Base-by-base conservation (phyloP, 1,139 yeast genomes). In the Debaryomyces udenii region DNA sequence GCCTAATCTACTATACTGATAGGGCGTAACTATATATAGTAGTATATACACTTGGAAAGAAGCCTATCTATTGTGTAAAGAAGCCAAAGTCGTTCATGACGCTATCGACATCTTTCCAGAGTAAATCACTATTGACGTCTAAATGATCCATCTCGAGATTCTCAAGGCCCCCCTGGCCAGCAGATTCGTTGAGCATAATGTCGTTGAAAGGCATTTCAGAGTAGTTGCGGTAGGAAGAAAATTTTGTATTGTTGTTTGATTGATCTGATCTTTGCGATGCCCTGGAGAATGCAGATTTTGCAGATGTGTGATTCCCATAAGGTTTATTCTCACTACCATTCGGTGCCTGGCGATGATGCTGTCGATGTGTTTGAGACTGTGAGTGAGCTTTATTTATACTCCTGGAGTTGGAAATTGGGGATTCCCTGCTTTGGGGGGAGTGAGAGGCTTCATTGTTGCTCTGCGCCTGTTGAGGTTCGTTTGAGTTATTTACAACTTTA, bases 71-170 rank as follows among this genome's bases (percentile, higher is more conserved):
- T 32, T 40, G 38, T 7, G 46, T 72, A 70, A 86, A 88, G 68
- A 91, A 90, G 9, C 97, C 98, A 66, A 90, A 90, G 57, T 90
- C 96, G 53, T 87, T 87, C 96, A 91, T 89, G 45, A 91, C 87
- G 40, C 87, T 74, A 50, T 89, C 96, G 18, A 91, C 95, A 56
- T 91, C 96, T 56, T 85, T 86, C 91, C 96, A 89, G 10, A 89
- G 76, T 53, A 83, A 64, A 44, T 86, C 96, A 27, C 83, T 80
- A 43, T 62, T 65, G 45, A 66, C 52, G 39, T 70, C 76, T 40
- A 70, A 57, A 13, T 56, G 51, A 38, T 60, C 67, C 41, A 65
- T 48, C 38, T 68, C 74, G 34, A 69, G 53, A 39, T 57, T 63
- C 33, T 63, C 69, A 26, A 66, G 49, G 17, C 66, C 63, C 18